Evolutionary conservation across 2,329 filamentous ascomycete genomes (phyloP).

Genomic region (Didymella pomorum): DNA sequence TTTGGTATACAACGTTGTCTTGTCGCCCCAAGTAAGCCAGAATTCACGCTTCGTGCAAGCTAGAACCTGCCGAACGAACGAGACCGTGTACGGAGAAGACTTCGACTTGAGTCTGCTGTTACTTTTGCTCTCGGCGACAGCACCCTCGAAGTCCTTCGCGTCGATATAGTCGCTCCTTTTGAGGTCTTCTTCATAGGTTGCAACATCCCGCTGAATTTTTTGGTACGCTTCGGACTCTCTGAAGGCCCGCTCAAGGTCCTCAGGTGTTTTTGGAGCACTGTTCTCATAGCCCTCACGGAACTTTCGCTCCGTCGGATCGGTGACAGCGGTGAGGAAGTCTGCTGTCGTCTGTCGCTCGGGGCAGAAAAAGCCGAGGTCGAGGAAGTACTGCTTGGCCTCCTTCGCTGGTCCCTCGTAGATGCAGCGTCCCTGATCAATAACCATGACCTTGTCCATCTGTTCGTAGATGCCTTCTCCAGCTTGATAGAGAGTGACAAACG

Average conservation of each 20-base stretch:
- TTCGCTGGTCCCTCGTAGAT: constrained; percentile 70
- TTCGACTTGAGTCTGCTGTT: constrained; percentile 68
- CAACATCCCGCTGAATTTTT: constrained; percentile 67
- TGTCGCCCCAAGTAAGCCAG: constrained; percentile 80
- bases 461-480: constrained; percentile 74
- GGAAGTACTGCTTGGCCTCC: constrained; percentile 71
- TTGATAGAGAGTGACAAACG: constrained; percentile 75
- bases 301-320: constrained; percentile 74
- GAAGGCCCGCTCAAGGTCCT: constrained; percentile 74
- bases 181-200: constrained; percentile 66
- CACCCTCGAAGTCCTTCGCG: constrained; percentile 70
- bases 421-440: constrained; percentile 76
- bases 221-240: constrained; percentile 68
- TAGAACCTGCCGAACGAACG: constrained; percentile 73
- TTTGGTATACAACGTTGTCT: constrained; percentile 74
- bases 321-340: constrained; percentile 79
- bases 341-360: constrained; percentile 73
- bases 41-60: constrained; percentile 76
- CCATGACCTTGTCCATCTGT: constrained; percentile 81
- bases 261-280: constrained; percentile 72
- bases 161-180: constrained; percentile 65
- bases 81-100: constrained; percentile 79
- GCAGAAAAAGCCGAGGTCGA: constrained; percentile 69
- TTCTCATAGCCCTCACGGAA: constrained; percentile 67
- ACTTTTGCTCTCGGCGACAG: constrained; percentile 69